Evolutionary conservation across 2,329 filamentous ascomycete species (phyloP).

Genomic region (Cercospora brassicicola): DNA sequence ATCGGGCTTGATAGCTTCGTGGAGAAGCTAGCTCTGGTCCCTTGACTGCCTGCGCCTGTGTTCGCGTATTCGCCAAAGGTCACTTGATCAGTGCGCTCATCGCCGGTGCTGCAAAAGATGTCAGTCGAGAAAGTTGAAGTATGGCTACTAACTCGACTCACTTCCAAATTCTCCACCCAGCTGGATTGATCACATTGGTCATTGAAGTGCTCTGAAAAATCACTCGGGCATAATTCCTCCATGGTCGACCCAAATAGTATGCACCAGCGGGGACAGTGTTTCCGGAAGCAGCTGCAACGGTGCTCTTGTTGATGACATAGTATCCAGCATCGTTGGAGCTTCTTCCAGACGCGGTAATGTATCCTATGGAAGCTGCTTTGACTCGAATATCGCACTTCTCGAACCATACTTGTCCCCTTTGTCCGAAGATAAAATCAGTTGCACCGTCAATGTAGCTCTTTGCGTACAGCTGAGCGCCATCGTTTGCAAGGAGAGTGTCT

Average conservation of each 20-base stretch:
- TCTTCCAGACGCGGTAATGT: constrained; percentile 49
- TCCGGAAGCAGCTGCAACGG: constrained; percentile 46
- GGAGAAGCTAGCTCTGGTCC: constrained; percentile 54
- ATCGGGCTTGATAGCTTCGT: constrained; percentile 45
- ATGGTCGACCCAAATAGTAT: constrained; percentile 56
- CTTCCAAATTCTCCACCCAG: constrained; percentile 61
- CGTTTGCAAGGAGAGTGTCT: constrained; percentile 55
- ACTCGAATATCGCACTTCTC: constrained; percentile 53
- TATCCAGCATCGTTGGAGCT: constrained; percentile 46
- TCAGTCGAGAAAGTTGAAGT: background rate
- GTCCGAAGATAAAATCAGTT: constrained; percentile 62
- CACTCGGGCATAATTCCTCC: constrained; percentile 54
- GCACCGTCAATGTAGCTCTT: constrained; percentile 59
- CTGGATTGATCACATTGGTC: constrained; percentile 57
- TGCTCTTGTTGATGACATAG: constrained; percentile 59
- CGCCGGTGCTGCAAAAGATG: constrained; percentile 31
- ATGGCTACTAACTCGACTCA: background rate
- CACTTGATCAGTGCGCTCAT: constrained; percentile 54
- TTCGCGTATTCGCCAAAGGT: constrained; percentile 62
- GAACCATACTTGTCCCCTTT: constrained; percentile 55
- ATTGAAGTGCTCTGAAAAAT: constrained; percentile 55
- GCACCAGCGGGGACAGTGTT: constrained; percentile 43
- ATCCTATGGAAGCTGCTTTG: constrained; percentile 44
- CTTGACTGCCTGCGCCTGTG: constrained; percentile 56
- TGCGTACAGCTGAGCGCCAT: constrained; percentile 58